These are phyloP conservation scores for Aegle marmelos DNA, from an alignment of 345 rosid species.

Conservation along the genomic window DNA sequence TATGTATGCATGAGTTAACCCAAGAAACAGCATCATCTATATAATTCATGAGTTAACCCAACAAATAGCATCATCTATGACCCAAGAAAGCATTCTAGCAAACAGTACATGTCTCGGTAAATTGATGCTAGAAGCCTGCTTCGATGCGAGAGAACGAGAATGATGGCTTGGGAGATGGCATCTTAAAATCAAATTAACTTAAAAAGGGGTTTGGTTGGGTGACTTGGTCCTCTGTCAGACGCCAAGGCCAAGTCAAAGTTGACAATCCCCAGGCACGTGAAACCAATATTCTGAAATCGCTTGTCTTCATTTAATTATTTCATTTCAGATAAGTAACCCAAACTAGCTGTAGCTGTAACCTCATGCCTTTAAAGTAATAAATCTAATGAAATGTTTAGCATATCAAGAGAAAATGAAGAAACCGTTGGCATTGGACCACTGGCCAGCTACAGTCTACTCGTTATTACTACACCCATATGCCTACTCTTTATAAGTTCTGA, in stretches of 20 bases:
- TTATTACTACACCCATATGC: not conserved
- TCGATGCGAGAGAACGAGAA: not conserved
- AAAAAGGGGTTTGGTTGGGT: not conserved
- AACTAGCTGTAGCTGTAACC: not conserved
- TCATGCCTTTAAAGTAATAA: not conserved
- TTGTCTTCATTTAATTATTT: not conserved
- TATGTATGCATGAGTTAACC: not conserved
- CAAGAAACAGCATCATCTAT: not conserved
- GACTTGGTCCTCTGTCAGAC: not conserved
- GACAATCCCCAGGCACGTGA: slow-evolving; percentile 5
- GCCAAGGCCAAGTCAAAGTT: not conserved
- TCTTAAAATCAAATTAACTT: not conserved
- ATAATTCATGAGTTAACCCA: too few species aligned
- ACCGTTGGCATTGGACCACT: not conserved
- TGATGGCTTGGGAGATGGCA: not conserved
- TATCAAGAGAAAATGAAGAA: not conserved
- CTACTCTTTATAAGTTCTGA: not conserved
- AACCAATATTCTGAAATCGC: not conserved
- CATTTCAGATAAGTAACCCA: not conserved
- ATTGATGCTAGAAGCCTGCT: too few species aligned
- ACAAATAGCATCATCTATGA: too few species aligned
- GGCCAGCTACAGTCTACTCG: not conserved
- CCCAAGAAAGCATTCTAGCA: too few species aligned
- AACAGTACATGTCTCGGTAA: too few species aligned
- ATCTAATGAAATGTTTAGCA: not conserved